Percentiles rank a stretch among this genome's conserved stretches.
Evolutionary conservation across 768 basidiomycete species (phyloP).

Genomic region (Leucocoprinus leucothites): DNA sequence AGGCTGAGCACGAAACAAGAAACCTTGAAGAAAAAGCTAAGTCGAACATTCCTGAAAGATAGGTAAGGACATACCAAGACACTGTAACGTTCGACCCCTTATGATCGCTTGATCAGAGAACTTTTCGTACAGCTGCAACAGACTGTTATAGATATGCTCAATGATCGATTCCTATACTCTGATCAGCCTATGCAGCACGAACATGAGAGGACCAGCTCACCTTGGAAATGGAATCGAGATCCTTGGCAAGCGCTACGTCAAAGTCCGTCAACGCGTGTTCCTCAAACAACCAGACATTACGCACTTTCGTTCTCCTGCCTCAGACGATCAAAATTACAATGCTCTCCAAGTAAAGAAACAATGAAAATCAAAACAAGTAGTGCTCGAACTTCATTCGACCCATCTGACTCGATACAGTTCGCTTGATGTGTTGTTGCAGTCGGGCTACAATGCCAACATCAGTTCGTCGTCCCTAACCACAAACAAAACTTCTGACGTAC

Average conservation of each 20-base stretch:
- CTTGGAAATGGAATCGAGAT: constrained; percentile 57
- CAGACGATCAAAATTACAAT: constrained; percentile 83
- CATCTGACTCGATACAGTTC: constrained; percentile 38
- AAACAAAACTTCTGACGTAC: constrained; percentile 34
- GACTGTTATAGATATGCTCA: constrained; percentile 76
- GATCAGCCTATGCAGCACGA: not conserved
- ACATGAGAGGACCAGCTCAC: constrained; percentile 25
- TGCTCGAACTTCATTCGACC: constrained; percentile 47
- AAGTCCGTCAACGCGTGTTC: not conserved
- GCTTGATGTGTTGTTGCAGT: constrained; percentile 53
- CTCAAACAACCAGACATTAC: constrained; percentile 19
- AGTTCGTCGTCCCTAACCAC: not conserved
- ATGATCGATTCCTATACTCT: constrained; percentile 62
- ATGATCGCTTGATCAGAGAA: constrained; percentile 49
- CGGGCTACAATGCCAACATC: constrained; percentile 41
- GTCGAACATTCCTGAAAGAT: not conserved
- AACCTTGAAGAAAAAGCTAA: constrained; percentile 47
- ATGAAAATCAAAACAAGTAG: constrained; percentile 79
- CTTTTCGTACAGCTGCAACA: constrained; percentile 72
- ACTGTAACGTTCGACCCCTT: constrained; percentile 75
- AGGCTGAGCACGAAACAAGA: constrained; percentile 89
- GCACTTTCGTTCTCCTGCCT: constrained; percentile 58
- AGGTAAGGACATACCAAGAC: constrained; percentile 60
- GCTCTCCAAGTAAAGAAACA: constrained; percentile 79
- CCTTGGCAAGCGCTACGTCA: constrained; percentile 46